phyloP scores from a whole-genome alignment of 2,329 filamentous ascomycete genomes.

The Sclerotiophoma versabilis region DNA sequence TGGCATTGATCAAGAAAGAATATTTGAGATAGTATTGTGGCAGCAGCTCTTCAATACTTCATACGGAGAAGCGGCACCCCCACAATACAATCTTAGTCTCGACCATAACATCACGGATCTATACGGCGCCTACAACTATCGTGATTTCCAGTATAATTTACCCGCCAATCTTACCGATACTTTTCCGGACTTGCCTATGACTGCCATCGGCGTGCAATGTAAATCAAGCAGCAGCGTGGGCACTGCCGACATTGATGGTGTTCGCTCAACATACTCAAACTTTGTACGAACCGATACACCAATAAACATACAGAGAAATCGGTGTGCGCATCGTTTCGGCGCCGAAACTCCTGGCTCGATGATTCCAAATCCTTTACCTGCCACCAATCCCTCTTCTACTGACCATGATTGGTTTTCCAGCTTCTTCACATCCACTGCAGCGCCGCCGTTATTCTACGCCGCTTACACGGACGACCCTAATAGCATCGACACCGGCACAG shows the following conservation, averaged over 20 bases:
- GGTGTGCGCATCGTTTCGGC: conserved; percentile 4
- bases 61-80: neutral
- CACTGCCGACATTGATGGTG: conserved; percentile 12
- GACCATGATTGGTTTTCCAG: neutral
- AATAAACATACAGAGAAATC: neutral
- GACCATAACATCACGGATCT: conserved; percentile 2
- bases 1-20: neutral
- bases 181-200: conserved; percentile 2
- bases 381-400: neutral
- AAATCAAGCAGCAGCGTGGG: conserved; percentile 18
- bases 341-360: neutral
- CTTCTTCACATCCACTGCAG: conserved; percentile 8
- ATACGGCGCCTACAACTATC: neutral
- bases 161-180: conserved; percentile 1
- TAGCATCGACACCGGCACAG: neutral
- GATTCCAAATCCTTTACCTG: neutral
- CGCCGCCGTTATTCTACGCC: conserved; percentile 8
- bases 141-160: neutral
- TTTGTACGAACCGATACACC: conserved; percentile 18
- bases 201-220: conserved; percentile 16
- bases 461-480: neutral
- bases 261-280: conserved; percentile 11
- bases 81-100: neutral
- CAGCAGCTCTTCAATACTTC: neutral
- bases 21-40: neutral